Conservation (phyloP, 2,329 filamentous ascomycete genomes). For the Fusarium coffeatum region DNA sequence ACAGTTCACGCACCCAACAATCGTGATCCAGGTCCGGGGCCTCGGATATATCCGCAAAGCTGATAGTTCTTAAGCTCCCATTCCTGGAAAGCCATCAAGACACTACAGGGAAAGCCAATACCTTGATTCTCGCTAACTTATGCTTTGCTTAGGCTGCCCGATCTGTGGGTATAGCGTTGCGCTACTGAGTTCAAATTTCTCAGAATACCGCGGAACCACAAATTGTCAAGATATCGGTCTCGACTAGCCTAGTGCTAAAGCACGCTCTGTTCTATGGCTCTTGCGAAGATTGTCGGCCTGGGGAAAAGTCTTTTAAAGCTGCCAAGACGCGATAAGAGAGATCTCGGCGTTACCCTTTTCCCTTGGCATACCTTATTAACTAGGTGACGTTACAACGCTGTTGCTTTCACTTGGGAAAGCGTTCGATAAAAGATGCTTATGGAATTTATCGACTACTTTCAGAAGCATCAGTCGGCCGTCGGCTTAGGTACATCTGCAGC, state of each 20-base stretch:
- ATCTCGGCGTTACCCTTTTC: neutral
- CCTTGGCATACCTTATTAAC: neutral
- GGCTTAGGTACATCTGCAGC: no score
- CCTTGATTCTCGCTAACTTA: neutral
- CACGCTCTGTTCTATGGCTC: neutral
- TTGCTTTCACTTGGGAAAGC: neutral
- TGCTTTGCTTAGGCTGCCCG: neutral
- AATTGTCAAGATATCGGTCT: neutral
- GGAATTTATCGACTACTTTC: neutral
- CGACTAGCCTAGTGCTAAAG: neutral
- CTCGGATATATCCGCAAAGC: neutral
- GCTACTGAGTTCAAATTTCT: neutral
- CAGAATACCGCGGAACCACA: neutral
- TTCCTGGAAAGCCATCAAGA: neutral
- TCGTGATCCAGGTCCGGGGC: no score
- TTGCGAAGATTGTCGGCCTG: neutral
- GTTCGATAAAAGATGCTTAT: neutral
- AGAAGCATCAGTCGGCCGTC: no score
- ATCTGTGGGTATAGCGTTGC: neutral
- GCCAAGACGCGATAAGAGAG: neutral
- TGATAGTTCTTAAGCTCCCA: neutral
- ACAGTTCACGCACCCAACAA: neutral
- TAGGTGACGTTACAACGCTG: neutral
- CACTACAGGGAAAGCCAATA: neutral
- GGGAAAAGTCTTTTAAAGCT: neutral